Base-by-base conservation (phyloP, 352 stramenopile genomes). In the Pythium biforme region DNA sequence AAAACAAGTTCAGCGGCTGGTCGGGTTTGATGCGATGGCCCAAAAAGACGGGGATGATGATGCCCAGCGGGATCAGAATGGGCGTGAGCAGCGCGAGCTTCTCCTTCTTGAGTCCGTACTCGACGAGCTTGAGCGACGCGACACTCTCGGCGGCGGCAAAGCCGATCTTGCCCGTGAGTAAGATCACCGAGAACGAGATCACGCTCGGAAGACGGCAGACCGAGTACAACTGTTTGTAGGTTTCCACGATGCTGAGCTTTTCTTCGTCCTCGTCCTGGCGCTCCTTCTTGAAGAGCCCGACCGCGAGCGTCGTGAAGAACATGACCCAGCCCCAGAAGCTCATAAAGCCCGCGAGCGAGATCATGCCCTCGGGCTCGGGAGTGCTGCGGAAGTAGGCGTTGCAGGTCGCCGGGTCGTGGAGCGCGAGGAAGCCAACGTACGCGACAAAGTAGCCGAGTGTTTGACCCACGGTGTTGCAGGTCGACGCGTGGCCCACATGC, bases 381-480 rank as follows among this genome's bases (percentile, higher is more conserved):
- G 71, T 55, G 22, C 60, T 74, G 41, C 88, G 89, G 31, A 98
- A 81, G 70, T 97, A 97, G 34, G 74, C 66, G 67, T 97, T 95
- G 77, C 92, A 98, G 26, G 91, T 96, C 7, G 73, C 82, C 1
- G 88, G 75, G 72, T 99, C 95, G 70, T 99, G 98, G 1, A 99
- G 84, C 34, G 96, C 97, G 51, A 99, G 76, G 79, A 99, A 99
- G 37, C 97, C 97, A 23, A 99, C 97, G 77, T 99, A 99, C 25
- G 89, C 90, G 20, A 99, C 80, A 67, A 99, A 99, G 75, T 98
- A 99, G 20, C 97, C 97, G 55, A 99, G 85, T 55, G 96, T 98
- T 79, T 99, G 96, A 25, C 96, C 96, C 48, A 99, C 96, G 19
- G 82, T 91, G 72, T 99, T 99, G 76, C 94, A 99, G 26, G 97